Evolutionary conservation across 78 protist genomes (phyloP), one percentile per base, ranked within the genome.

Genomic region (Dictyostelium citrinum): DNA sequence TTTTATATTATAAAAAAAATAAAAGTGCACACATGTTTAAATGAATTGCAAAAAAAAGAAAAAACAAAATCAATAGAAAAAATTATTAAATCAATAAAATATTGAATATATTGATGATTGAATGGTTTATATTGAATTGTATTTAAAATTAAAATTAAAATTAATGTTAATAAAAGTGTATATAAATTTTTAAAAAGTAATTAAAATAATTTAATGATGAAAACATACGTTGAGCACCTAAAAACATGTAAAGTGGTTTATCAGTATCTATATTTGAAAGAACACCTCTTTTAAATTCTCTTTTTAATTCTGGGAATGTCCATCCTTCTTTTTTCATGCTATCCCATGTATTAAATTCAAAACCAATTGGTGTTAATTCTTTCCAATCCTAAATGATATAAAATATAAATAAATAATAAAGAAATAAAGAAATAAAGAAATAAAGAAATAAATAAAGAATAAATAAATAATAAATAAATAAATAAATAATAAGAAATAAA

Each of bases 151-250:
- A 35, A 35, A 71, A 71, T 20, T n/a, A 31, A 71, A 35, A 71
- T 20, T 35, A 71, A 31, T 17, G 20, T 31, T 31, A 68, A 68
- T 31, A 68, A 68, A 24, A 68, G 12, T 1, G 27, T 12, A 24
- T 6, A 3, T 5, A 7, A 7, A 7, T 45, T 45, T 45, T 45
- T 45, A 45, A 45, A 45, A 45, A 10, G 6, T 7, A 45, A 45
- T 5, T 5, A 45, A 10, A 12, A 45, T 22, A 14, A 10, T n/a
- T n/a, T 20, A 58, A 20, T 58, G 7, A 24, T 20, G 70, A 24
- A 60, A 8, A 43, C 82, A 31, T 80, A 80, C 84, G 92, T 76
- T 86, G 92, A 6, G 92, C 92, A 64, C 92, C 92, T 82, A 86
- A 75, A 45, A 86, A 86, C 35, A 86, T 61, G 35, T 86, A 86